Base-by-base conservation (phyloP, 306 rosid genomes). In the Morella rubra region DNA sequence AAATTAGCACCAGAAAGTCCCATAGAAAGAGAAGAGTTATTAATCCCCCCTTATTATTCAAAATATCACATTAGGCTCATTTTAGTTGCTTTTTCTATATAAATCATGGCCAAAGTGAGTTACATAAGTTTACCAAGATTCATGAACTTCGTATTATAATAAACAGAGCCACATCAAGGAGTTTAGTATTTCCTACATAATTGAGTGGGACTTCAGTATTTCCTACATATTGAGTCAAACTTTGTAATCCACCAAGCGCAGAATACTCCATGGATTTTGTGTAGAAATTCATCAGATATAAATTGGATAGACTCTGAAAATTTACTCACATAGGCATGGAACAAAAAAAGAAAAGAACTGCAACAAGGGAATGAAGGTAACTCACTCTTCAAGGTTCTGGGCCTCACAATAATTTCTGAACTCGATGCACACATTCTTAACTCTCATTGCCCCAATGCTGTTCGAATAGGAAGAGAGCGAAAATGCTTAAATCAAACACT, bases 381-480 rank as follows among this genome's bases (percentile, higher is more conserved):
- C 92, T 90, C 80, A 94, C 97, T 91, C 92, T 49, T 87, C 96
- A 18, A 73, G 71, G 71, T 87, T 88, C 85, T 87, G 86, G 69
- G 84, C 82, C 80, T 90, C 97, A 44, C 98, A 90, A 32, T 7
- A 85, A 70, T 71, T 56, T 81, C 86, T 86, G 90, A 90, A 94
- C 60, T 50, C 22, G 47, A 81, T 72, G 37, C 98, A 93, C 16
- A 77, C 71, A 74, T 76, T 86, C 74, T 90, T 89, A 7, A 93
- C 76, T 71, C 91, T 89, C 20, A 76, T 82, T 58, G 98, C 97
- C 0, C 98, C 94, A 66, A 94, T 79, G 87, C 96, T 91, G 90
- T 74, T 60, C 27, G 45, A 24, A 62, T 24, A 8, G 50, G 50
- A 66, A 50, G 3, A 51, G 72, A 80, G 72, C 44, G 40, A 1